These are phyloP conservation scores for Mimosa bimucronata DNA, from an alignment of 306 rosid species.

Conservation along the genomic window DNA sequence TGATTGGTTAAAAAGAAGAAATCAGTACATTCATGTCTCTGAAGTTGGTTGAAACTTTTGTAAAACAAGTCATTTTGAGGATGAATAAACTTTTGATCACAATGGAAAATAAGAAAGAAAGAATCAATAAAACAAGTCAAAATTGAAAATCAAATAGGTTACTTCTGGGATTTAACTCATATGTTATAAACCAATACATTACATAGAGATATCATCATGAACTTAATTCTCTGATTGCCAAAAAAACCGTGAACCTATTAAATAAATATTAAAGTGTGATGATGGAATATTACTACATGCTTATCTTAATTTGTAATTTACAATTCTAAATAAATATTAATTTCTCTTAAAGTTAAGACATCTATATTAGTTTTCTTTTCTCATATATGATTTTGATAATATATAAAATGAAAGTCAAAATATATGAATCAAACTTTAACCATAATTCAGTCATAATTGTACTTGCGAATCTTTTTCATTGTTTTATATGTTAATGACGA, in stretches of 20 bases:
- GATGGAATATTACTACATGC: background rate
- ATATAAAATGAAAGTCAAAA: background rate
- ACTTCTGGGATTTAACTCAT: background rate
- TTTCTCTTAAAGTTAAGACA: background rate
- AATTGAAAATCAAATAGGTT: background rate
- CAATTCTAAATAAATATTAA: background rate
- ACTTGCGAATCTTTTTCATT: background rate
- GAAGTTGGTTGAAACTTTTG: background rate
- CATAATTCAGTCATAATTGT: background rate
- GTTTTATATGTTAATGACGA: background rate
- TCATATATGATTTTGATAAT: background rate
- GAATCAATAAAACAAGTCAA: background rate
- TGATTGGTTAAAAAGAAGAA: background rate
- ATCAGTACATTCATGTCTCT: background rate
- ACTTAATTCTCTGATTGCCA: background rate
- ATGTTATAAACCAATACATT: background rate
- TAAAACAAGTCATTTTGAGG: background rate
- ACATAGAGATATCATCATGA: background rate
- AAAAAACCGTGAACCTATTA: background rate
- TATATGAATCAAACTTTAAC: background rate
- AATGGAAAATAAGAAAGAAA: too few species aligned
- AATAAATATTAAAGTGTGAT: background rate
- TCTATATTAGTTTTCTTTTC: background rate
- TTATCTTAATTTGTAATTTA: too few species aligned
- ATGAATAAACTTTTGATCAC: too few species aligned